Conservation (phyloP, 2,329 filamentous ascomycete genomes). For the Cercospora citrullina region DNA sequence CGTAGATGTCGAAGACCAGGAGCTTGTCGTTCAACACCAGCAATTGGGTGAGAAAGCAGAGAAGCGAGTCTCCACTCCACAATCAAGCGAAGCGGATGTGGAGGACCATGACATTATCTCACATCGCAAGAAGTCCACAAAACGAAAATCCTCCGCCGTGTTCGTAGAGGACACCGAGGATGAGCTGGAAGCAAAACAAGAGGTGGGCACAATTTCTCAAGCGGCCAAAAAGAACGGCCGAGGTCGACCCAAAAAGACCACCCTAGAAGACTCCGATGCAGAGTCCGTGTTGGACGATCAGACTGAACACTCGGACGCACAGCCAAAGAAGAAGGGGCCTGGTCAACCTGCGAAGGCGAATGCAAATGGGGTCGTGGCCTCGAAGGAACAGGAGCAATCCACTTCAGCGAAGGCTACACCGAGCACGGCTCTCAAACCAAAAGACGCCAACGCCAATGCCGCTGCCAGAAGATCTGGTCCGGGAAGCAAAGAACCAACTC, state of each 20-base stretch:
- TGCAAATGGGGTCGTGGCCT: neutral
- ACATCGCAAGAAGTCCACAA: neutral
- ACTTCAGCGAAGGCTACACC: neutral
- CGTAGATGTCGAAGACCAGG: neutral
- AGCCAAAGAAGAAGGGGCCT: constrained; percentile 44
- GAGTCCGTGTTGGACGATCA: constrained; percentile 14
- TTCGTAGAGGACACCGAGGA: constrained; percentile 12
- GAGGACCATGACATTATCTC: neutral
- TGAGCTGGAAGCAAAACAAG: constrained; percentile 10
- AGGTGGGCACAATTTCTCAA: neutral
- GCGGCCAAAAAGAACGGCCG: constrained; percentile 2
- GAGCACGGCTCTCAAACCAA: constrained; percentile 2
- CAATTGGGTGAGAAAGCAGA: neutral
- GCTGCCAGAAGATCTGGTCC: neutral
- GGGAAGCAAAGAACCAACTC: constrained; percentile 4
- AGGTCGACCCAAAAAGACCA: constrained; percentile 5
- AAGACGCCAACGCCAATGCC: constrained; percentile 14
- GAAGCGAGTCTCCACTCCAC: neutral
- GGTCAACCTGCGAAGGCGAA: constrained; percentile 37
- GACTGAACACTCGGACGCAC: constrained; percentile 14
- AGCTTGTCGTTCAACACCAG: neutral
- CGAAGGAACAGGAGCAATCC: neutral
- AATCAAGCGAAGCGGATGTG: neutral
- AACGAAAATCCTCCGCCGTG: neutral
- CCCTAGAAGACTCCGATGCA: constrained; percentile 22